These are phyloP conservation scores for Acacia confusa DNA, from an alignment of 306 rosid genomes.

Conservation along the genomic window DNA sequence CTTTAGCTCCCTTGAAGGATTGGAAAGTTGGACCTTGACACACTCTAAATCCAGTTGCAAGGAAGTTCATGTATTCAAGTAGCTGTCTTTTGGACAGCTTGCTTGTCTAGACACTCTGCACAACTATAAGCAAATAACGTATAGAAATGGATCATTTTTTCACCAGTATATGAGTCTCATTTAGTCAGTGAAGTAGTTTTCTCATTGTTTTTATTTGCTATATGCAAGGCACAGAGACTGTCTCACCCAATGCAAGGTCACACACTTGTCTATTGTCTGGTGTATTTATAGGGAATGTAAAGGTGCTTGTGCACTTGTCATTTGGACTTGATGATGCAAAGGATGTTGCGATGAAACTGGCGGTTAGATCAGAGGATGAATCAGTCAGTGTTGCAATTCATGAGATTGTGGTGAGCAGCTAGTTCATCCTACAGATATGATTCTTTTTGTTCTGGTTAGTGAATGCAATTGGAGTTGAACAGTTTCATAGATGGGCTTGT, in stretches of 20 bases:
- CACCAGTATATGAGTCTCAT: background rate
- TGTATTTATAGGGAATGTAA: conserved; percentile 75
- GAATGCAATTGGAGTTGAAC: conserved; percentile 34
- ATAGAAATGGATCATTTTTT: background rate
- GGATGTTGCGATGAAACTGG: conserved; percentile 94
- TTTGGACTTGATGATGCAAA: conserved; percentile 84
- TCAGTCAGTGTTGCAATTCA: conserved; percentile 79
- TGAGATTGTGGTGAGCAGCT: conserved; percentile 92
- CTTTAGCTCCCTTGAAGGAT: background rate
- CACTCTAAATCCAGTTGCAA: background rate
- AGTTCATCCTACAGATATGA: conserved; percentile 28
- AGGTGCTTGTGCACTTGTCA: conserved; percentile 82
- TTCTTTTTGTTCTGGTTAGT: conserved; percentile 21
- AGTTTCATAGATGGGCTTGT: conserved; percentile 43
- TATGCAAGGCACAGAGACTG: conserved; percentile 82
- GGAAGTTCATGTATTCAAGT: background rate
- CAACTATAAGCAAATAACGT: background rate
- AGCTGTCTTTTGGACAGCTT: background rate
- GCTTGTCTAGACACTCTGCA: background rate
- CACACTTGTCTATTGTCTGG: conserved; percentile 84
- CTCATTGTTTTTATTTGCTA: conserved; percentile 25
- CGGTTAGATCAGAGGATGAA: conserved; percentile 81
- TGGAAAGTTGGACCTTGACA: background rate
- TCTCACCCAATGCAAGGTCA: conserved; percentile 90
- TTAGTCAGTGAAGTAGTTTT: too few relatives aligned